Evolutionary conservation across 495 filamentous ascomycete genomes (phyloP), one percentile per base, ranked within the genome.

Genomic region (Hyaloscypha hepaticicola): DNA sequence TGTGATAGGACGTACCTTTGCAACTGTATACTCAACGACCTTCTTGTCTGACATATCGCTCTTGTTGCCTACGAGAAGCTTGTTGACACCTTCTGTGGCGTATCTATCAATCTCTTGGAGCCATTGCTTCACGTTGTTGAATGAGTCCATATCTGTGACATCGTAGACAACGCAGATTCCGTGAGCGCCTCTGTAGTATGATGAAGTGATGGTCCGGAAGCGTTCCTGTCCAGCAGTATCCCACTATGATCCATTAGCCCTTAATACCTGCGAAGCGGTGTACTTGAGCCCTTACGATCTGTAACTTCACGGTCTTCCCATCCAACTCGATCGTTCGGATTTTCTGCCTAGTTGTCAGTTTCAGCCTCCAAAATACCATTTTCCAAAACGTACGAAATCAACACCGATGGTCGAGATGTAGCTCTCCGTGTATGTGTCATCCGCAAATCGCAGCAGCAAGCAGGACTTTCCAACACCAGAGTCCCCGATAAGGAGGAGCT

Each of bases 61-160:
- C 88, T 99, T 99, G 88, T 99, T 99, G 72, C 95, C 95, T 61
- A 99, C 95, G 61, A 99, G 87, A 57, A 99, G 86, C 82, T 98
- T 98, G 85, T 98, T 99, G 72, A 99, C 95, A 72, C 96, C 96
- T 78, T 99, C 95, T 60, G 95, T 98, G 66, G 95, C 95, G 72
- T 99, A 98, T 72, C 96, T 87, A 79, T 99, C 96, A 69, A 99
- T 99, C 81, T 99, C 96, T 76, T 98, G 96, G 64, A 99, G 89
- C 95, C 95, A 99, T 83, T 98, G 96, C 90, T 98, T 97, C 71
- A 99, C 96, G 81, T 98, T 98, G 86, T 98, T 98, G 91, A 98
- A 99, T 50, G 91, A 96, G 79, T 98, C 96, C 96, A 97, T 98
- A 76, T 99, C 96, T 50, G 95, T 99, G 74, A 99, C 96, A 87